Percentiles rank a stretch among this genome's conserved stretches.
Evolutionary conservation across 2,329 filamentous ascomycete species (phyloP).

Genomic region (Trichoderma gracile): DNA sequence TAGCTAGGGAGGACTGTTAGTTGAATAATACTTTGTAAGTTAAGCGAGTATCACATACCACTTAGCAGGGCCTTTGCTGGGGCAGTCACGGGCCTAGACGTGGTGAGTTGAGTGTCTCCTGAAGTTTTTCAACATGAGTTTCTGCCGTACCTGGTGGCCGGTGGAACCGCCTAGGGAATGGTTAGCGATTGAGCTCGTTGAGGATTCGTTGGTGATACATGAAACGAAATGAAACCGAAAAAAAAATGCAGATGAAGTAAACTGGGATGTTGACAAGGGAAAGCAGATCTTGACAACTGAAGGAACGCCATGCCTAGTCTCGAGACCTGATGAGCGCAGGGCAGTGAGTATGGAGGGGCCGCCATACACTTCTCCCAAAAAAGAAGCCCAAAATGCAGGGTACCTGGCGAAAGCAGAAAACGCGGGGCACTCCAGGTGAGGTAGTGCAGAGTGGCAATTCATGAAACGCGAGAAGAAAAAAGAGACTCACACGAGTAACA

Average conservation of each 20-base stretch:
- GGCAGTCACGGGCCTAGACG: slow-evolving; percentile 76
- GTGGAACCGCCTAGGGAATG: slow-evolving; percentile 64
- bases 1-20: slow-evolving; percentile 57
- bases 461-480: slow-evolving; percentile 3
- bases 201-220: not conserved
- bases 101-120: slow-evolving; percentile 5
- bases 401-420: slow-evolving; percentile 14
- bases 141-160: slow-evolving; percentile 68
- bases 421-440: slow-evolving; percentile 21
- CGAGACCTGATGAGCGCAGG: not conserved
- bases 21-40: not conserved
- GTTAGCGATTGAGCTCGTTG: slow-evolving; percentile 25
- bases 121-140: not conserved
- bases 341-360: slow-evolving; percentile 11
- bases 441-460: slow-evolving; percentile 16
- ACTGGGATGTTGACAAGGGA: not conserved
- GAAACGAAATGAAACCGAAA: not conserved
- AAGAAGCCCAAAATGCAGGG: slow-evolving; percentile 3
- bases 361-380: not conserved
- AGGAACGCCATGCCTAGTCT: not conserved
- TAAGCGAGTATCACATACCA: slow-evolving; percentile 57
- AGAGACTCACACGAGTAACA: slow-evolving; percentile 54
- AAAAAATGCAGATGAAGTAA: not conserved
- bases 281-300: not conserved
- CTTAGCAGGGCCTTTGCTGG: slow-evolving; percentile 78